Percentiles rank a stretch among this genome's conserved stretches.
Evolutionary conservation across 176 grass and related monocot species (phyloP).

Genomic region (Phoenix roebelenii): DNA sequence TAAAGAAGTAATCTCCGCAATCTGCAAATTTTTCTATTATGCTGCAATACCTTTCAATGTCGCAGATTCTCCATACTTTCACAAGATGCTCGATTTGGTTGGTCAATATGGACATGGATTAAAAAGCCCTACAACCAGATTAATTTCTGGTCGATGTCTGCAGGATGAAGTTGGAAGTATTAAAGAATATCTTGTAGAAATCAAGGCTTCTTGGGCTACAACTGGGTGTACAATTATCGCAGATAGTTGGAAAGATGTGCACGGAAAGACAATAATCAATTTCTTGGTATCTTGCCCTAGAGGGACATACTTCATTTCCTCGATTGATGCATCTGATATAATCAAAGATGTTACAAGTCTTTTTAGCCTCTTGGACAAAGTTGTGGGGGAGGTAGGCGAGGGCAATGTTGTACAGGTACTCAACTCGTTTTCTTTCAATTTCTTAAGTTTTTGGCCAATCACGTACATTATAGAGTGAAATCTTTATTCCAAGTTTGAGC

Average conservation of each 20-base stretch:
- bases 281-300: constrained; percentile 27
- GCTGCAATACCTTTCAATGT: constrained; percentile 22
- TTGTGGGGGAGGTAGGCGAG: constrained; percentile 24
- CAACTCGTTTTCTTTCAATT: background rate
- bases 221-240: constrained; percentile 25
- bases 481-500: background rate
- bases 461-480: no score
- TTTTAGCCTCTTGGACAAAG: constrained; percentile 23
- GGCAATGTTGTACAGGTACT: constrained; percentile 27
- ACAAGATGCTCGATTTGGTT: constrained; percentile 27
- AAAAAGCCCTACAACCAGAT: constrained; percentile 4
- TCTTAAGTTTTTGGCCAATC: no score
- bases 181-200: constrained; percentile 14
- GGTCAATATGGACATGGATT: constrained; percentile 16
- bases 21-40: constrained; percentile 31
- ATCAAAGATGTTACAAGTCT: constrained; percentile 18
- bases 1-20: constrained; percentile 26
- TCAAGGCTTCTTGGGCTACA: constrained; percentile 29
- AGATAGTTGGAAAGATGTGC: constrained; percentile 25
- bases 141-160: constrained; percentile 18
- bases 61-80: constrained; percentile 22
- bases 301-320: constrained; percentile 23
- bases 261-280: constrained; percentile 22
- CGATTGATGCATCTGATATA: constrained; percentile 14
- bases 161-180: constrained; percentile 21